These are phyloP conservation scores for Lactifluus echinatus DNA, from an alignment of 768 basidiomycete species.

Conservation along the genomic window DNA sequence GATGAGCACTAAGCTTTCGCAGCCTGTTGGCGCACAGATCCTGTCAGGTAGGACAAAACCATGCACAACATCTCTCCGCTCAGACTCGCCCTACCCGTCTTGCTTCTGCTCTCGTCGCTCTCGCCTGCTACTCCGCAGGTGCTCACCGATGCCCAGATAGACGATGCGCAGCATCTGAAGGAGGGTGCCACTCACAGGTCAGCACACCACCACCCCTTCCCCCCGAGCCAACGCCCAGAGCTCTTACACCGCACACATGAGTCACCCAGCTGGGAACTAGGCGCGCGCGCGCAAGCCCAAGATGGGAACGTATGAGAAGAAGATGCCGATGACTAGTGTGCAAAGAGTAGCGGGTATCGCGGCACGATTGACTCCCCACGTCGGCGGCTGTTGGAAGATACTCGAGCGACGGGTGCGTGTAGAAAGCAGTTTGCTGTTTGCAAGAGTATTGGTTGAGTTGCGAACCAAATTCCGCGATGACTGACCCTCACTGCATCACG, in stretches of 20 bases:
- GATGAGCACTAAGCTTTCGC: too few species aligned
- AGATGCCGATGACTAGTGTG: constrained; percentile 37
- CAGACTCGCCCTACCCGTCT: too few species aligned
- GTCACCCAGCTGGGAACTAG: constrained; percentile 43
- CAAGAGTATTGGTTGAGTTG: neutral
- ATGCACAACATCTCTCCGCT: too few species aligned
- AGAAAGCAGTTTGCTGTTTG: constrained; percentile 37
- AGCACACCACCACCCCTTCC: constrained; percentile 6
- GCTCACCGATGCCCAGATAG: constrained; percentile 31
- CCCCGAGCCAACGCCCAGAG: neutral
- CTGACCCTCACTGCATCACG: constrained; percentile 48
- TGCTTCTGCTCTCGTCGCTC: neutral
- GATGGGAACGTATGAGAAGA: constrained; percentile 35
- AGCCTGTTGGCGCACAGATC: too few species aligned
- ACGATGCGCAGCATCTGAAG: constrained; percentile 30
- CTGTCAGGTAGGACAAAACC: too few species aligned
- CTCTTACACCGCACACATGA: neutral
- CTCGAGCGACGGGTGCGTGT: constrained; percentile 47
- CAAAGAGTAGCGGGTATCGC: constrained; percentile 38
- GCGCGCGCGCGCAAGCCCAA: constrained; percentile 42
- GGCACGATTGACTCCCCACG: constrained; percentile 32
- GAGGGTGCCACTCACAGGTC: constrained; percentile 37
- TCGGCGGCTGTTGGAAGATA: constrained; percentile 47
- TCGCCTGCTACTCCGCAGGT: constrained; percentile 26
- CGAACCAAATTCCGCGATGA: neutral